Conservation (phyloP, 1,284 basidiomycete species). For the Boletus coffeatus region DNA sequence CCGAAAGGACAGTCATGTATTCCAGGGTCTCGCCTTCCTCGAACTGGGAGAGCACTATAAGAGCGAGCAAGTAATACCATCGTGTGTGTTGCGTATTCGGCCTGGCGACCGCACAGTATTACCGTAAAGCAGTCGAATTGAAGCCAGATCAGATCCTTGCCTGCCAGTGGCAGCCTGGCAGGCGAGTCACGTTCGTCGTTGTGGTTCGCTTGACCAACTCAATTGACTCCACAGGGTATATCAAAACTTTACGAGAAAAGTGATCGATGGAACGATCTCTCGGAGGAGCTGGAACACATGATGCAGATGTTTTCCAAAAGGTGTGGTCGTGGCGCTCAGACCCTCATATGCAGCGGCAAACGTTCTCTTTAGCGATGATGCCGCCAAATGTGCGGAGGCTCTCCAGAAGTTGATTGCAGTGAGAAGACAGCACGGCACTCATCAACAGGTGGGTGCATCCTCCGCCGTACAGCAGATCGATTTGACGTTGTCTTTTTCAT, state of each 20-base stretch:
- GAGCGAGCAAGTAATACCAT: constrained; percentile 73
- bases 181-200: constrained; percentile 37
- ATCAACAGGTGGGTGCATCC: constrained; percentile 44
- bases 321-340: constrained; percentile 36
- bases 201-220: background rate
- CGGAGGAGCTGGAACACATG: constrained; percentile 45
- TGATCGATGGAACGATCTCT: constrained; percentile 58
- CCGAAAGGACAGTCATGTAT: constrained; percentile 59
- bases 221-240: constrained; percentile 47
- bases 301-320: constrained; percentile 50
- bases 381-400: constrained; percentile 71
- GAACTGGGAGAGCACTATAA: constrained; percentile 66
- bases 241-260: constrained; percentile 68
- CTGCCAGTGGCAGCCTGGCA: constrained; percentile 53
- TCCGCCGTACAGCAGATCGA: background rate
- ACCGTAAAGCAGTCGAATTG: constrained; percentile 64
- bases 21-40: constrained; percentile 70
- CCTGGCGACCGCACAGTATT: constrained; percentile 48
- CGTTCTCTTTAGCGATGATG: constrained; percentile 55
- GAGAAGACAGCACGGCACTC: constrained; percentile 56
- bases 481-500: constrained; percentile 25
- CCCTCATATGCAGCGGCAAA: background rate
- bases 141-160: constrained; percentile 56
- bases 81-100: constrained; percentile 2
- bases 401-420: constrained; percentile 75